Base-by-base conservation (phyloP, 1,139 yeast species). In the Eremothecium sinecaudum region DNA sequence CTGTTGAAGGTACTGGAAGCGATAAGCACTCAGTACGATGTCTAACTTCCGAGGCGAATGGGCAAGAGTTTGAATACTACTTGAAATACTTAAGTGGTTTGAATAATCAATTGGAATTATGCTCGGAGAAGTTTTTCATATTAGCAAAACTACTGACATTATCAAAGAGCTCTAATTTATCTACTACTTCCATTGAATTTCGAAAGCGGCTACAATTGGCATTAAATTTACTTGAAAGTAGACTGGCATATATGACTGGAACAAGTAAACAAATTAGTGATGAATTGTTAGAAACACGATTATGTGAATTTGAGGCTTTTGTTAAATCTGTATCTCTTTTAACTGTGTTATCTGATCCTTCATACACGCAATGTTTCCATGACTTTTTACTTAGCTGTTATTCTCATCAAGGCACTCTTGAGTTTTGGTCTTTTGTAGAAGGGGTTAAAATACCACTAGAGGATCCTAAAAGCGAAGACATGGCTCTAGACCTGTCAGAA, bases 371-470 rank as follows among this genome's bases (percentile, higher is more conserved):
- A 3, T 43, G 26, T 29, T 51, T 53, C 28, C 30, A 39, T n/a
- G 32, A 37, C 8, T 53, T 33, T 31, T 35, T 54, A 10, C 9
- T 15, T 2, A 18, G 30, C 14, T 24, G 24, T 18, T n/a, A 36
- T 5, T 30, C 43, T 15, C 25, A 31, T 8, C 34, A 39, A 18
- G 50, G 50, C 10, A 15, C 43, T 30, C 28, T 83, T 3, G 75
- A 73, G 31, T 76, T 75, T 40, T 83, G 87, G 81, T 56, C 70
- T 8, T 68, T 73, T 0, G 79, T 81, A 2, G 82, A 83, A 41
- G 64, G 69, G 1, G 65, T 82, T 24, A 73, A 75, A 46, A 81
- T 80, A 33, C 94, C 94, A 0, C 56, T 81, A 17, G 90, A 79
- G 40, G 77, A 69, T 41, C 55, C 61, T 3, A 43, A 36, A n/a